Base-by-base conservation (phyloP, 2,329 filamentous ascomycete species). In the Capronia americana region DNA sequence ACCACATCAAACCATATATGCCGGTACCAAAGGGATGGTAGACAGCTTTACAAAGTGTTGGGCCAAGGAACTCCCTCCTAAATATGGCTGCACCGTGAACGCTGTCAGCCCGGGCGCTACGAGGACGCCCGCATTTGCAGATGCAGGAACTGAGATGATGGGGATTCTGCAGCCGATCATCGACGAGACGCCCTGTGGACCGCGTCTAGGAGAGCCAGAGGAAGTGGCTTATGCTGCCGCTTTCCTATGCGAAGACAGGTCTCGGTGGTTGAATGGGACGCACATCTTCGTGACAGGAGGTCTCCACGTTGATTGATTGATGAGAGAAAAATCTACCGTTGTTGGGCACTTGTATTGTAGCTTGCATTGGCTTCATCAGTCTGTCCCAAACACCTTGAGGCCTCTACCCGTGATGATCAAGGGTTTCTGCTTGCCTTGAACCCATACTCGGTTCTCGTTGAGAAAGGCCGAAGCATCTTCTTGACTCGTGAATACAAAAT, bases 241-340 rank as follows among this genome's bases (percentile, higher is more conserved):
- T 0, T 81, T 83, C 63, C 64, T 84, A 32, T 81, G 79, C 50
- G 79, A 83, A 69, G 78, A 79, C 57, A 72, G 77, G 55, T 77
- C 81, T 0, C 76, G 79, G n/a, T 85, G 82, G 82, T 75, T 84
- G 2, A 84, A 84, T 70, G 83, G 82, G 1, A 69, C 73, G 41
- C 73, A 78, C 72, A 26, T 81, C 50, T 70, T 74, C 67, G 77
- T 74, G 4, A 76, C 73, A 57, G 75, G 77, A 7, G 75, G 78
- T 11, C 64, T 77, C 8, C 74, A 73, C 24, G 70, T 74, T 2
- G 61, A 58, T 38, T 64, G 34, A 44, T 30, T 34, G 28, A 6
- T 7, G n/a, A 46, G 41, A 46, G 41, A 46, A 46, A 3, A 46
- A 46, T 46, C 41, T 46, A 46, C 41, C 7, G 3, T 46, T 3